Conservation (phyloP, 2,329 filamentous ascomycete species). For the Cercospora citrullina region DNA sequence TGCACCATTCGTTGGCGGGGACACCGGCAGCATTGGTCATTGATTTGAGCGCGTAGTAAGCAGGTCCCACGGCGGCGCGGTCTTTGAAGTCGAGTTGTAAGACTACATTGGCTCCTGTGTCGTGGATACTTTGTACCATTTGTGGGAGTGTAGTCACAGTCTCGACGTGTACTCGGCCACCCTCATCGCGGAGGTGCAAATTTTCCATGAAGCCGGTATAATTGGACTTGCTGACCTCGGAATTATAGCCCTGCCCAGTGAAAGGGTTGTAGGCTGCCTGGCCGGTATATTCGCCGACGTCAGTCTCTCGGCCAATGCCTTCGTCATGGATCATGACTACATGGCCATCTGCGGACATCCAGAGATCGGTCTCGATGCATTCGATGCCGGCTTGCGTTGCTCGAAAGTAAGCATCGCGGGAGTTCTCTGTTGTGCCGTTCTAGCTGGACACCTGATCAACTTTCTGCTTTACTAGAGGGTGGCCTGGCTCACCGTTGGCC, state of each 20-base stretch:
- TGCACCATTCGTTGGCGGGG: neutral
- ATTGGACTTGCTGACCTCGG: neutral
- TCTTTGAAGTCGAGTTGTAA: conserved; percentile 28
- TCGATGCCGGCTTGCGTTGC: neutral
- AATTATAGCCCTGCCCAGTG: neutral
- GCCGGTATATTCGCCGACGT: neutral
- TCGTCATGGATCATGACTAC: neutral
- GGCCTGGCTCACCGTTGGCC: neutral
- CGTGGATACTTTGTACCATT: conserved; percentile 25
- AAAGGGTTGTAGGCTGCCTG: neutral
- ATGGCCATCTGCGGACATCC: neutral
- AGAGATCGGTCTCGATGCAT: neutral
- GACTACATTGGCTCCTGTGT: conserved; percentile 24
- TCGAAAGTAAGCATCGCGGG: neutral
- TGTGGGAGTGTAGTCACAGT: neutral
- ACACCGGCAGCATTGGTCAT: neutral
- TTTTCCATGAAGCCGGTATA: neutral
- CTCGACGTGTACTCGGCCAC: neutral
- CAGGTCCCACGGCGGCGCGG: conserved; percentile 22
- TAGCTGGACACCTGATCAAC: neutral
- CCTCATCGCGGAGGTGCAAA: neutral
- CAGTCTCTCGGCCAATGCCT: neutral
- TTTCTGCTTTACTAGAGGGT: neutral
- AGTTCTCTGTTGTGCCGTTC: neutral
- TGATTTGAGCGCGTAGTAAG: conserved; percentile 24